Evolutionary conservation across 2,329 filamentous ascomycete species (phyloP).

Genomic region (Claviceps citrina): DNA sequence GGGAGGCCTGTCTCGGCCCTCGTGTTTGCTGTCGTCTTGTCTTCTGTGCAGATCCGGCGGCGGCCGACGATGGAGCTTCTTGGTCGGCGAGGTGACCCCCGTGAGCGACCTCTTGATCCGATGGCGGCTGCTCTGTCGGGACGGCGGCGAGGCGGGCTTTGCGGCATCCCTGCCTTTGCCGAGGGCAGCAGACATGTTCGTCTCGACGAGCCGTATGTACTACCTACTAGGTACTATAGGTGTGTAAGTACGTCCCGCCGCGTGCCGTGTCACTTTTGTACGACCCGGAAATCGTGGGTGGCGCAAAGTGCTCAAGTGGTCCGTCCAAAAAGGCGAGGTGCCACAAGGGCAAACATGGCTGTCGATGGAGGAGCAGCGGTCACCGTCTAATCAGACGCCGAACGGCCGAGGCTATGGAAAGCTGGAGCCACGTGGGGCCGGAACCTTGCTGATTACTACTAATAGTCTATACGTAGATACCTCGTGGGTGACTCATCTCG

Average conservation of each 20-base stretch:
- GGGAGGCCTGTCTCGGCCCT: conserved; percentile 14
- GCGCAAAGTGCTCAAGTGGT: conserved; percentile 6
- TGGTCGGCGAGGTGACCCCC: conserved; percentile 34
- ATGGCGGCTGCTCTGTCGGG: conserved; percentile 25
- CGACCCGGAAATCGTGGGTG: conserved; percentile 1
- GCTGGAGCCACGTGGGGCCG: neutral
- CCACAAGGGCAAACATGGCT: neutral
- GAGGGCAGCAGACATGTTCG: conserved; percentile 8
- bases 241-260: neutral
- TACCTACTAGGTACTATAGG: too few species aligned
- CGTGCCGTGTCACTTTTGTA: neutral
- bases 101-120: conserved; percentile 41
- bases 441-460: too few species aligned
- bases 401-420: too few species aligned
- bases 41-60: conserved; percentile 21
- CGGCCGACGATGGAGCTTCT: conserved; percentile 24
- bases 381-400: neutral
- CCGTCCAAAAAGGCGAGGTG: neutral
- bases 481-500: too few species aligned
- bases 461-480: too few species aligned
- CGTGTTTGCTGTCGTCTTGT: conserved; percentile 13
- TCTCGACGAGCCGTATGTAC: too few species aligned
- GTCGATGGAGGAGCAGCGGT: neutral
- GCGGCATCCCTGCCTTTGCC: conserved; percentile 1
- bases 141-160: conserved; percentile 1